A percentile compares a stretch with the other conserved stretches of the same genome.
Evolutionary conservation across 352 stramenopile genomes (phyloP).

Genomic region (Globisporangium rhizosaccharum): DNA sequence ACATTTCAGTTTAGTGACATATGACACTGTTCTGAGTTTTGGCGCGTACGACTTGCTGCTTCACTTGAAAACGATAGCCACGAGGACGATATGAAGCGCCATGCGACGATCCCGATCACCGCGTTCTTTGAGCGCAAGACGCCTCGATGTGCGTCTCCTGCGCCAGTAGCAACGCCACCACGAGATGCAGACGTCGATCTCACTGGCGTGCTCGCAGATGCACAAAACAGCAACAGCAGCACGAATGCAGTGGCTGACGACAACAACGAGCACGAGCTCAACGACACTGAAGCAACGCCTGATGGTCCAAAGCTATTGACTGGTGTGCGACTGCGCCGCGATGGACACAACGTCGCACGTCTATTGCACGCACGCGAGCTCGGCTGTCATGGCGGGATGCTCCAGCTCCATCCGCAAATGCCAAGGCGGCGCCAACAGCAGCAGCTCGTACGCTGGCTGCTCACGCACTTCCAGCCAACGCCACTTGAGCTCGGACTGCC

Average conservation of each 20-base stretch:
- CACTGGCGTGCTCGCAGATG: not conserved
- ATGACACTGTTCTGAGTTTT: too few species aligned
- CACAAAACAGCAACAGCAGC: not conserved
- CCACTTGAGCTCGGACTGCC: constrained; percentile 39
- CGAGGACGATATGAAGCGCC: constrained; percentile 20
- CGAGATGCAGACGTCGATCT: not conserved
- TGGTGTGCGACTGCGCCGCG: constrained; percentile 9
- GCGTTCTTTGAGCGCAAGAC: constrained; percentile 67
- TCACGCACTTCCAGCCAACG: constrained; percentile 39
- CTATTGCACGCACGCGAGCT: constrained; percentile 43
- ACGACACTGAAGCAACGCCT: not conserved
- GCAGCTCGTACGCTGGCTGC: constrained; percentile 47
- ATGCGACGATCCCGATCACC: constrained; percentile 35
- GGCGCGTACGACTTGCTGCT: too few species aligned
- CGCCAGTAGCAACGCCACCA: not conserved
- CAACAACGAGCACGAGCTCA: not conserved
- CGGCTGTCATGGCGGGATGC: constrained; percentile 13
- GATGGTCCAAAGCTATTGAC: not conserved
- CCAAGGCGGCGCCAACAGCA: constrained; percentile 31
- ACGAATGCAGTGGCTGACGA: not conserved
- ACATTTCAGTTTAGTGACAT: too few species aligned
- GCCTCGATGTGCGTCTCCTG: constrained; percentile 10
- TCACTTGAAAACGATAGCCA: not conserved
- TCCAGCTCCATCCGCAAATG: constrained; percentile 16
- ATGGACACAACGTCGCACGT: constrained; percentile 22